Evolutionary conservation across 2,329 filamentous ascomycete genomes (phyloP).

Genomic region (Phialemoniopsis sp.): DNA sequence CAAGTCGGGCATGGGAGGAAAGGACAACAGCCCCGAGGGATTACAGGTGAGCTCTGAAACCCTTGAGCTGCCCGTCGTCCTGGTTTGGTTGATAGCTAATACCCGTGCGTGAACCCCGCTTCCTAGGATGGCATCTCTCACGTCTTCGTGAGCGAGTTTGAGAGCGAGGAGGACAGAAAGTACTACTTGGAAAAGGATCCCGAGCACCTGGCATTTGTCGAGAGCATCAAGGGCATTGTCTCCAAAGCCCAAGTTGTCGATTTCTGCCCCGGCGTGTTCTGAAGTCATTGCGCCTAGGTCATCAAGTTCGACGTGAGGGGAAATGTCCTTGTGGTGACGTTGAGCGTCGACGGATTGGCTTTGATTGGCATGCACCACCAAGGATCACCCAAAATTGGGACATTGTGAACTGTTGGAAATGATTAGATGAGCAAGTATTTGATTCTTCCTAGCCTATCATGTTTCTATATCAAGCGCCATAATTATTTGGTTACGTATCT

Average conservation of each 20-base stretch:
- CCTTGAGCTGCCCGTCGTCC: background rate
- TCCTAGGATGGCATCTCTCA: conserved; percentile 60
- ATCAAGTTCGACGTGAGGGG: no score
- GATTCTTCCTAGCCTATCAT: no score
- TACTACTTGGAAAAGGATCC: conserved; percentile 67
- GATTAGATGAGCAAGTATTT: no score
- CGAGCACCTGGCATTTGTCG: conserved; percentile 56
- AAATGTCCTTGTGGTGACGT: no score
- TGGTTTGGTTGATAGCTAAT: background rate
- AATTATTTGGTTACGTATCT: no score
- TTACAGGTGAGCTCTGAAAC: conserved; percentile 47
- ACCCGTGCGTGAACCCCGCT: background rate
- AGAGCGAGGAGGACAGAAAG: conserved; percentile 56
- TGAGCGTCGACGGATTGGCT: no score
- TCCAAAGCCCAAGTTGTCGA: conserved; percentile 56
- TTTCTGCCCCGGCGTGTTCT: conserved; percentile 45
- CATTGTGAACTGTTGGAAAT: no score
- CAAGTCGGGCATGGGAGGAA: conserved; percentile 51
- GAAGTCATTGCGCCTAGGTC: background rate
- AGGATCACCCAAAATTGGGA: no score
- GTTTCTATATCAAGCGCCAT: no score
- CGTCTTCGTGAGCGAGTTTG: conserved; percentile 66
- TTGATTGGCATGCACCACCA: no score
- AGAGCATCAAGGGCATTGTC: conserved; percentile 39
- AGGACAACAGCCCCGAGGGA: conserved; percentile 59